Evolutionary conservation across 176 grass and related monocot species (phyloP).

Genomic region (Elaeis guineensis): DNA sequence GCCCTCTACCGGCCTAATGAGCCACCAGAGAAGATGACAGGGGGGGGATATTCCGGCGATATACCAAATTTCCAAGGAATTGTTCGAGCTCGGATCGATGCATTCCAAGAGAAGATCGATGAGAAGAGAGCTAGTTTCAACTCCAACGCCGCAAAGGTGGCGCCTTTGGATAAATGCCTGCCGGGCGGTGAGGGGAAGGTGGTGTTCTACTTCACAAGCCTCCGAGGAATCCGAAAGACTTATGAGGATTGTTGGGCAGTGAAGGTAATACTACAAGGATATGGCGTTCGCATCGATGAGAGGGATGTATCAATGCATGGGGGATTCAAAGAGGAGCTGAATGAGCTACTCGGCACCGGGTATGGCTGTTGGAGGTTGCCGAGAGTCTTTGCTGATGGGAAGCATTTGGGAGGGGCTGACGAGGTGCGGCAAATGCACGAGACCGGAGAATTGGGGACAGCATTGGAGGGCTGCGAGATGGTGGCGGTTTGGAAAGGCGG

Average conservation of each 20-base stretch:
- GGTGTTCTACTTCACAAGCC: constrained; percentile 81
- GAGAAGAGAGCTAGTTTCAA: constrained; percentile 16
- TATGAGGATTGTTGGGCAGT: constrained; percentile 64
- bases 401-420: constrained; percentile 57
- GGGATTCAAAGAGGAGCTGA: constrained; percentile 56
- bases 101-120: constrained; percentile 33
- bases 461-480: constrained; percentile 45
- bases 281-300: constrained; percentile 64
- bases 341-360: constrained; percentile 24
- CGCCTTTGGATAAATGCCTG: constrained; percentile 8
- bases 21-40: neutral
- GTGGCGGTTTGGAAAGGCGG: constrained; percentile 10
- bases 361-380: constrained; percentile 26
- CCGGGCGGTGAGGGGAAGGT: constrained; percentile 36
- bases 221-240: constrained; percentile 61
- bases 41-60: neutral
- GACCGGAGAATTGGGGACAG: constrained; percentile 28
- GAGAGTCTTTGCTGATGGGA: constrained; percentile 44
- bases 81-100: constrained; percentile 14
- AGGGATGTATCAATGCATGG: constrained; percentile 79
- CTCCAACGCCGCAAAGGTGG: constrained; percentile 9
- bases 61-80: neutral
- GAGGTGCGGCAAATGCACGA: constrained; percentile 53
- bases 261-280: constrained; percentile 48
- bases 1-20: neutral